phyloP scores from a whole-genome alignment of 2,329 filamentous ascomycete species.

The Neoascochyta sp. region DNA sequence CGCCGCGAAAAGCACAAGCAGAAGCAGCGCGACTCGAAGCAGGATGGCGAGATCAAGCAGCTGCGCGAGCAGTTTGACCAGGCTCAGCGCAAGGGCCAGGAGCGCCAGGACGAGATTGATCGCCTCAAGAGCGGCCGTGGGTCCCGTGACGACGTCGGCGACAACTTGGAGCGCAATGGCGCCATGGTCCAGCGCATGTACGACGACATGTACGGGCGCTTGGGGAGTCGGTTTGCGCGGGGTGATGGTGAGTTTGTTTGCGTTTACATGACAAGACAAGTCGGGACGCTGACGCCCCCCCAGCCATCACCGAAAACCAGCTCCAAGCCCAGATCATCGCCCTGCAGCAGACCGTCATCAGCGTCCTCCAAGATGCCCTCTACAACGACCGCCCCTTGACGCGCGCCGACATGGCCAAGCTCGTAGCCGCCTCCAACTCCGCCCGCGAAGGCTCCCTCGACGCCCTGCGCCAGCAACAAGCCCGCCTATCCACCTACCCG shows the following conservation, averaged over 20 bases:
- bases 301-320: slow-evolving; percentile 42
- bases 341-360: slow-evolving; percentile 45
- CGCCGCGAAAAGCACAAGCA: slow-evolving; percentile 39
- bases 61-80: slow-evolving; percentile 31
- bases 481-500: slow-evolving; percentile 21
- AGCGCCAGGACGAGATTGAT: slow-evolving; percentile 23
- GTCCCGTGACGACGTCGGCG: slow-evolving; percentile 27
- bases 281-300: slow-evolving; percentile 3
- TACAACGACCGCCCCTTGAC: slow-evolving; percentile 40
- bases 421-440: slow-evolving; percentile 41
- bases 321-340: slow-evolving; percentile 44
- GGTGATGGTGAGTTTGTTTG: slow-evolving; percentile 41
- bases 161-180: slow-evolving; percentile 31
- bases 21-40: slow-evolving; percentile 35
- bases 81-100: slow-evolving; percentile 23
- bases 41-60: slow-evolving; percentile 35
- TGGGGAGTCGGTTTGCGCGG: slow-evolving; percentile 37
- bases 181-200: slow-evolving; percentile 38
- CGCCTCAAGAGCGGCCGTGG: slow-evolving; percentile 14
- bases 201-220: slow-evolving; percentile 34
- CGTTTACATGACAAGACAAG: too few species aligned
- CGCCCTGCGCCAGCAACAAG: slow-evolving; percentile 36
- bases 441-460: slow-evolving; percentile 42
- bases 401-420: slow-evolving; percentile 39
- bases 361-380: slow-evolving; percentile 44